Conservation (phyloP, 2,329 filamentous ascomycete genomes). For the Xylaria polymorpha region DNA sequence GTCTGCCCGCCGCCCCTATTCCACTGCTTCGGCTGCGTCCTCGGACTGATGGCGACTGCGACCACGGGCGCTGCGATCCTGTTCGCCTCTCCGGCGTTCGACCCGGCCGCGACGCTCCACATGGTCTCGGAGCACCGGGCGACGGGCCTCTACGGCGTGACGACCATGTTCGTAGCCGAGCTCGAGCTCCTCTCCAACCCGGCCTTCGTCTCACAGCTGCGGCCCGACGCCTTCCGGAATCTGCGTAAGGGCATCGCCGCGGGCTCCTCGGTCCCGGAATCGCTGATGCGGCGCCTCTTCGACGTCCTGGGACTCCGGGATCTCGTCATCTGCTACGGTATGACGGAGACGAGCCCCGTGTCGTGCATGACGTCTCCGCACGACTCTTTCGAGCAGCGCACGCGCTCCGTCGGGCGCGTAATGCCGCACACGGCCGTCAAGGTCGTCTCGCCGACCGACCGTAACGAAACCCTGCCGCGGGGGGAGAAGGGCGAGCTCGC, state of each 20-base stretch:
- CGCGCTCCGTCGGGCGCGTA: constrained; percentile 79
- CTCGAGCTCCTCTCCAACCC: constrained; percentile 76
- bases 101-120: constrained; percentile 76
- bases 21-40: constrained; percentile 88
- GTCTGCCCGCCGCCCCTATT: constrained; percentile 90
- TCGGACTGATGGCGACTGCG: constrained; percentile 96
- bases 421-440: constrained; percentile 85
- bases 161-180: constrained; percentile 93
- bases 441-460: constrained; percentile 77
- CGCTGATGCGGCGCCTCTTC: constrained; percentile 83
- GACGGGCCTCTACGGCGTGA: constrained; percentile 83
- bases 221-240: constrained; percentile 49
- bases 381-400: constrained; percentile 79
- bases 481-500: constrained; percentile 83
- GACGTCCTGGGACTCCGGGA: constrained; percentile 79
- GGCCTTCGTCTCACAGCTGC: constrained; percentile 47
- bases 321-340: constrained; percentile 94
- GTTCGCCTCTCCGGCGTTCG: constrained; percentile 88
- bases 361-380: constrained; percentile 83
- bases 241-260: constrained; percentile 92
- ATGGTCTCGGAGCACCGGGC: constrained; percentile 65
- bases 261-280: constrained; percentile 83
- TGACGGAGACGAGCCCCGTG: constrained; percentile 89
- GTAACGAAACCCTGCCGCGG: constrained; percentile 67
- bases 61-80: constrained; percentile 83